Base-by-base conservation (phyloP, 352 stramenopile species). In the Phytophthora sojae region DNA sequence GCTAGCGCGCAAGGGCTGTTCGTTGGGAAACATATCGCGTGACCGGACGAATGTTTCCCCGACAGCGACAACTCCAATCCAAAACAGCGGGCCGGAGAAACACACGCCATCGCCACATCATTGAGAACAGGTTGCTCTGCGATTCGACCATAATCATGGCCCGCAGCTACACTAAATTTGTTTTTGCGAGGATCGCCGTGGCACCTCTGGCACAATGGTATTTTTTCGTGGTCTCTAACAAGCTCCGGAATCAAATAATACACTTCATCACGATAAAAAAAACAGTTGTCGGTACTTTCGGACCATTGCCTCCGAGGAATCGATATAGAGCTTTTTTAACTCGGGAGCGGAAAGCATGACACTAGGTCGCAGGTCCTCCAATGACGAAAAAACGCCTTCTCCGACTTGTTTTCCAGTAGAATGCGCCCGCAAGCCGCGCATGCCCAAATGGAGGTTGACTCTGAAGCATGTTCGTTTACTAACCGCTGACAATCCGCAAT, bases 201-300 rank as follows among this genome's bases (percentile, higher is more conserved):
- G 29, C 70, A 77, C 14, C 57, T 73, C 11, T 61, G 15, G 23
- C 70, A 77, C 6, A 73, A 42, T 2, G 56, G 19, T 32, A 73
- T 71, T 7, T 21, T 62, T 0, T 70, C 32, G 0, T 0, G 49
- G 29, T 77, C 57, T 12, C n/a, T 25, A 45, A 71, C 70, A 9
- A 77, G 32, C 12, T 77, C 70, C 14, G 64, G 61, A 37, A 68
- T 77, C 14, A 77, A 23, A 42, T 49, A 72, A 42, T 64, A 77
- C 7, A 75, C 42, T 11, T 69, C 57, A 4, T 37, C 12, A 3
- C 30, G 42, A 19, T n/a, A n/a, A n/a, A n/a, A n/a, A n/a, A 50
- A 67, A 35, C 1, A 70, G 47, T 29, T 75, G 61, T 12, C 57
- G 56, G 53, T 75, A 67, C 6, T 7, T 25, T 5, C 37, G 60